Evolutionary conservation across 371 early-diverging fungal genomes (phyloP), one percentile per base, ranked within the genome.

Genomic region (Mortierella polycephala): DNA sequence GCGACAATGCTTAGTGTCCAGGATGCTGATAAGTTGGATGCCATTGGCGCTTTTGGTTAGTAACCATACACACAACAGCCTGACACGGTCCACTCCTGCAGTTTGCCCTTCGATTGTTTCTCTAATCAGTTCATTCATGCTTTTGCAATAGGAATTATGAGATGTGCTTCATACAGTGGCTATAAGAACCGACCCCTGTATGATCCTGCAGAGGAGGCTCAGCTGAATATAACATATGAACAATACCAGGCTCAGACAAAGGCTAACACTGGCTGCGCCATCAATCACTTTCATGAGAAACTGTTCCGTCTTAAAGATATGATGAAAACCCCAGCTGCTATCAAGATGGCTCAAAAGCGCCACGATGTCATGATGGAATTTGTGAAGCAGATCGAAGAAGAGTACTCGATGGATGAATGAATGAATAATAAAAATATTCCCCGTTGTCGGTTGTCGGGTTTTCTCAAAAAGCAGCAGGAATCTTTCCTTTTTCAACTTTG

Each of bases 21-120:
- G 75, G 94, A 94, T 76, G 94, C 94, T 0, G 94, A 94, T 70
- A 88, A 92, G 52, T 71, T 94, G 67, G 94, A 94, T 71, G 94
- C 94, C 1, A 91, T 94, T 59, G 94, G 94, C 2, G 94, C 94
- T 23, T 90, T 94, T 81, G 94, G 86, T 84, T 77, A 68, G 64
- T 4, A 20, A 8, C n/a, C 4, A 51, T 51, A 18, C 7, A 16
- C n/a, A 45, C 9, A 6, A 44, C 10, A 10, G 39, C 40, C 6
- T 16, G 14, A 6, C 13, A 37, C 39, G 21, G 16, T 30, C 30
- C 30, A 30, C 30, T n/a, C n/a, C n/a, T n/a, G 41, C 10, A 14
- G 20, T n/a, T 18, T 44, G 0, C 40, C n/a, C 44, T 8, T n/a
- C 40, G 2, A 23, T 44, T 20, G 5, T 41, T 13, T 23, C 53